Conservation (phyloP, 1,139 yeast genomes). For the Candida sanyaensis region DNA sequence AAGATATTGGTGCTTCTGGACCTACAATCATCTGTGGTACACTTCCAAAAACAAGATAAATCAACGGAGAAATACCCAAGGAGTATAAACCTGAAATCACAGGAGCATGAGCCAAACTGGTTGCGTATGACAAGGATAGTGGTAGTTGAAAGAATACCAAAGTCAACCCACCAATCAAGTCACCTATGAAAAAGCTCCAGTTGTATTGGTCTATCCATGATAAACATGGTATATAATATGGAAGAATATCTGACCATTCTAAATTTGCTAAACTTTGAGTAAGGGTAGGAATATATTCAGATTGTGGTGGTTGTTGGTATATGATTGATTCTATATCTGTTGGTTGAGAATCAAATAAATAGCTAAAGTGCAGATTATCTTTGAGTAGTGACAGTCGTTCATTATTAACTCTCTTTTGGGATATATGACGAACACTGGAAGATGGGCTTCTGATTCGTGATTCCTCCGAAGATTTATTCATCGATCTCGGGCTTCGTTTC, state of each 20-base stretch:
- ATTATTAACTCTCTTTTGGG: conserved; percentile 31
- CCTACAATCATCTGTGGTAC: conserved; percentile 98
- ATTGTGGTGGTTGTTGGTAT: conserved; percentile 9
- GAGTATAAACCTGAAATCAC: conserved; percentile 84
- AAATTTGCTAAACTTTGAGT: conserved; percentile 23
- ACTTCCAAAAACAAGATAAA: conserved; percentile 82
- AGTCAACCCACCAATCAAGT: conserved; percentile 81
- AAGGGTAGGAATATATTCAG: conserved; percentile 27
- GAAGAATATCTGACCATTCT: conserved; percentile 33
- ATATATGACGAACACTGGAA: conserved; percentile 35
- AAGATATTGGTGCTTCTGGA: conserved; percentile 91
- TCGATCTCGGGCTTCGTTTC: conserved; percentile 3
- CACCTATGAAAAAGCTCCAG: conserved; percentile 59
- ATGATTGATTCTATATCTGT: conserved; percentile 20
- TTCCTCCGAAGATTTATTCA: conserved; percentile 2
- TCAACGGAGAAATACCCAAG: conserved; percentile 77
- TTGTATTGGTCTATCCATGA: conserved; percentile 77
- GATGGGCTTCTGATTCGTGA: conserved; percentile 26
- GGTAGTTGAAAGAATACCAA: conserved; percentile 93
- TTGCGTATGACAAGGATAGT: conserved; percentile 83
- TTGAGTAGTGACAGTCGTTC: conserved; percentile 24
- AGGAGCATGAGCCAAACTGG: conserved; percentile 88
- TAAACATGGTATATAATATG: conserved; percentile 80
- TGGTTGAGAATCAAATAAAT: background rate
- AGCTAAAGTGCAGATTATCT: background rate